phyloP scores from a whole-genome alignment of 352 stramenopile genomes.

The Saprolegnia parasitica region DNA sequence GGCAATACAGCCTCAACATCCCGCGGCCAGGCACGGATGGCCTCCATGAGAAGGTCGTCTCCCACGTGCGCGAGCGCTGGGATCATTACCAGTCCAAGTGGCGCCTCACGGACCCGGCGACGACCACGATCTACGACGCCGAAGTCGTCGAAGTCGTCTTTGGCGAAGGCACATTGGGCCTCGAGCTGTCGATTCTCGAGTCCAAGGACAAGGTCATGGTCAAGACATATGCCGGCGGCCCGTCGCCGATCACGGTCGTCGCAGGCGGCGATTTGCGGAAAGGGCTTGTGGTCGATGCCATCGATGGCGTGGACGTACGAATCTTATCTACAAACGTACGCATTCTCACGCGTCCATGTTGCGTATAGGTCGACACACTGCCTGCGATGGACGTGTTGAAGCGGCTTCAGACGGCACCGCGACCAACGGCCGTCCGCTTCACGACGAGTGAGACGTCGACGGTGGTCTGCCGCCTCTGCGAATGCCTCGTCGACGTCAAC shows the following conservation, averaged over 20 bases:
- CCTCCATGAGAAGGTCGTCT: slow-evolving; percentile 32
- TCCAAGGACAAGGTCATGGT: slow-evolving; percentile 52
- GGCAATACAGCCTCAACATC: slow-evolving; percentile 79
- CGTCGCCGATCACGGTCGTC: slow-evolving; percentile 37
- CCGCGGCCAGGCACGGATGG: slow-evolving; percentile 32
- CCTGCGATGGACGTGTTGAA: slow-evolving; percentile 55
- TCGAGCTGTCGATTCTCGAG: slow-evolving; percentile 66
- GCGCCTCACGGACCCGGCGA: slow-evolving; percentile 27
- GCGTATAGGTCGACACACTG: slow-evolving; percentile 33
- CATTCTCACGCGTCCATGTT: neutral
- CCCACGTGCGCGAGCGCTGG: slow-evolving; percentile 49
- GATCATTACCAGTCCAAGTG: slow-evolving; percentile 59
- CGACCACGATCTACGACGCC: slow-evolving; percentile 31
- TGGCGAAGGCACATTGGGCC: slow-evolving; percentile 57
- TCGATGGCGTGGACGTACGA: slow-evolving; percentile 39
- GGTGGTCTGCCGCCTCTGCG: slow-evolving; percentile 79
- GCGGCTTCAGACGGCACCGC: slow-evolving; percentile 49
- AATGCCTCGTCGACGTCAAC: slow-evolving; percentile 61
- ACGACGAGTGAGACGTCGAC: slow-evolving; percentile 37
- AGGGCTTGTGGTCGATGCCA: slow-evolving; percentile 58
- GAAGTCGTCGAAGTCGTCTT: slow-evolving; percentile 73
- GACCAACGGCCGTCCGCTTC: slow-evolving; percentile 67
- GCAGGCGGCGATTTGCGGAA: slow-evolving; percentile 38
- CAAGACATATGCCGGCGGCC: slow-evolving; percentile 44
- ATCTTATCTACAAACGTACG: neutral